phyloP scores from a whole-genome alignment of 164 flowering plant species.

The Taxillus chinensis region DNA sequence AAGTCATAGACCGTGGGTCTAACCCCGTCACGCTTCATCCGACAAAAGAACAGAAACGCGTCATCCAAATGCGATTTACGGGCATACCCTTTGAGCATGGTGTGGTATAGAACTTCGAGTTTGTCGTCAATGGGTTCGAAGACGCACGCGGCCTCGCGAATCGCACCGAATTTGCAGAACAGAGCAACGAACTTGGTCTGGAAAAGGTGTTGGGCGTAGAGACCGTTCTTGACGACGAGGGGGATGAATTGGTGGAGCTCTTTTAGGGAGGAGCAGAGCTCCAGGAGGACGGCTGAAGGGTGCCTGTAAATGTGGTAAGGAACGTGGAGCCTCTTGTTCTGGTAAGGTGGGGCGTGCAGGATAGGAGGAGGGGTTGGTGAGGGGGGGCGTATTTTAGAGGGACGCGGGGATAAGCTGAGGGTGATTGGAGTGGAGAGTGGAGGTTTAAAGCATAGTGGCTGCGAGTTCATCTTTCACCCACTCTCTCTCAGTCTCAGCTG shows the following conservation, averaged over 20 bases:
- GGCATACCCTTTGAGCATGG: slow-evolving; percentile 70
- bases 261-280: slow-evolving; percentile 46
- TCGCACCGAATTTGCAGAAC: slow-evolving; percentile 48
- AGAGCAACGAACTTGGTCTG: slow-evolving; percentile 76
- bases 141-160: slow-evolving; percentile 51
- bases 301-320: slow-evolving; percentile 60
- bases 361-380: slow-evolving; percentile 8
- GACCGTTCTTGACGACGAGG: slow-evolving; percentile 43
- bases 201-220: slow-evolving; percentile 41
- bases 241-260: slow-evolving; percentile 66
- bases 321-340: slow-evolving; percentile 29
- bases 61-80: slow-evolving; percentile 28
- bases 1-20: slow-evolving; percentile 57
- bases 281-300: slow-evolving; percentile 67
- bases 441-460: slow-evolving; percentile 1
- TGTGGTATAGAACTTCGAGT: slow-evolving; percentile 52
- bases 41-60: slow-evolving; percentile 38
- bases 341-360: background rate
- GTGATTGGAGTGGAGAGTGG: slow-evolving; percentile 2
- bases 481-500: background rate
- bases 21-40: slow-evolving; percentile 54
- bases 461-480: slow-evolving; percentile 5
- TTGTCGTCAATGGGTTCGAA: slow-evolving; percentile 54
- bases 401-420: background rate
- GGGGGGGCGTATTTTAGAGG: slow-evolving; percentile 6